These are phyloP conservation scores for Yarrowia phangngaensis DNA, from an alignment of 805 yeast genomes.

Conservation along the genomic window DNA sequence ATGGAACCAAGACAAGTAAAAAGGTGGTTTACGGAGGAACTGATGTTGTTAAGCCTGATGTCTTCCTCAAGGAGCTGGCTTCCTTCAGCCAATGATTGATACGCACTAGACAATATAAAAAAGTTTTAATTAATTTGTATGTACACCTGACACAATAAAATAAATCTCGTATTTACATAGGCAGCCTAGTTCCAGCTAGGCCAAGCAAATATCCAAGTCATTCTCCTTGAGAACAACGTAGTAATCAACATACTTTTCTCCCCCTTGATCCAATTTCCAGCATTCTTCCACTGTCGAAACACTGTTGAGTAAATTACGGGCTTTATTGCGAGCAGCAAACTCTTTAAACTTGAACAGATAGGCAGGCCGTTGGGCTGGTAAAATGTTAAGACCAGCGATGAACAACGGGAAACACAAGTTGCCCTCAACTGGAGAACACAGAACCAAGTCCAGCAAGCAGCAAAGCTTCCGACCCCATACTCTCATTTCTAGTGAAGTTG, in stretches of 20 bases:
- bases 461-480: constrained; percentile 52
- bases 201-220: constrained; percentile 80
- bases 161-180: not conserved
- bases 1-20: constrained; percentile 55
- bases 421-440: constrained; percentile 67
- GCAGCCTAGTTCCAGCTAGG: constrained; percentile 44
- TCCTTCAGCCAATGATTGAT: not conserved
- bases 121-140: too few species aligned
- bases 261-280: constrained; percentile 46
- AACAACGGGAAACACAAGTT: constrained; percentile 73
- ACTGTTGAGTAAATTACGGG: constrained; percentile 55
- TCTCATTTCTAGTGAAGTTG: constrained; percentile 62
- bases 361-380: constrained; percentile 30
- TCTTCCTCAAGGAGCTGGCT: constrained; percentile 10
- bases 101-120: too few species aligned
- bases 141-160: too few species aligned
- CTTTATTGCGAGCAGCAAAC: constrained; percentile 59
- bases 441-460: constrained; percentile 55
- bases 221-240: constrained; percentile 57
- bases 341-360: constrained; percentile 48
- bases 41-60: constrained; percentile 25
- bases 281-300: constrained; percentile 43
- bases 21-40: constrained; percentile 44
- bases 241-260: constrained; percentile 69
- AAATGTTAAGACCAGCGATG: constrained; percentile 69